Base-by-base conservation (phyloP, 768 basidiomycete species). In the Hypholoma sublateritium region DNA sequence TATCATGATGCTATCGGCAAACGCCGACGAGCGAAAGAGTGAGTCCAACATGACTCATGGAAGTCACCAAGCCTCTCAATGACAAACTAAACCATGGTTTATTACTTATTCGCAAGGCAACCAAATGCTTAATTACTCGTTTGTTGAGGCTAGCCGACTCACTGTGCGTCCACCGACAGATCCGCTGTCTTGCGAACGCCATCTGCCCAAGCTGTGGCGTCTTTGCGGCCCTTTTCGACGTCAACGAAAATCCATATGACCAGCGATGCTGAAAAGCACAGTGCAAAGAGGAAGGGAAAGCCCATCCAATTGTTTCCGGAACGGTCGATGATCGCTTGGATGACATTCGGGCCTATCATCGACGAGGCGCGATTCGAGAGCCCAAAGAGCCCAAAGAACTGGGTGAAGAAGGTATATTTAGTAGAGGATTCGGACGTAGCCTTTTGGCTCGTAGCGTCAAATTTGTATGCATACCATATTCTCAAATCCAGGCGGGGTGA, bases 351-450 rank as follows among this genome's bases (percentile, higher is more conserved):
- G 0, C 91, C 92, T 43, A 93, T 85, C 82, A 92, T 90, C 2
- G 87, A 89, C n/a, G 89, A 91, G 0, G 89, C 89, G 11, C 89
- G 83, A 69, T 91, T 91, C 2, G 88, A 91, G 22, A 94, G 80
- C 7, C 89, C 90, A 62, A 90, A 94, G 21, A 95, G 80, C 2
- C 92, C 89, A 69, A 94, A 95, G 73, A 93, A 94, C 86, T 91
- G 64, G 9, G 28, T 7, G 28, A 5, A 32, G 28, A 2, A 32
- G 25, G 25, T 32, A 6, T n/a, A 32, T 1, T 7, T 32, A 32
- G 28, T 1, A 5, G 9, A 5, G 5, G 7, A 60, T 48, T 50
- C 49, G 13, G 8, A 49, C 13, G n/a, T 22, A 9, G 13, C 12
- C 3, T 32, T 3, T 7, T 5, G 28, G 28, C 6, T 32, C 5